phyloP scores from a whole-genome alignment of 805 yeast genomes.

The Metschnikowia arizonensis region DNA sequence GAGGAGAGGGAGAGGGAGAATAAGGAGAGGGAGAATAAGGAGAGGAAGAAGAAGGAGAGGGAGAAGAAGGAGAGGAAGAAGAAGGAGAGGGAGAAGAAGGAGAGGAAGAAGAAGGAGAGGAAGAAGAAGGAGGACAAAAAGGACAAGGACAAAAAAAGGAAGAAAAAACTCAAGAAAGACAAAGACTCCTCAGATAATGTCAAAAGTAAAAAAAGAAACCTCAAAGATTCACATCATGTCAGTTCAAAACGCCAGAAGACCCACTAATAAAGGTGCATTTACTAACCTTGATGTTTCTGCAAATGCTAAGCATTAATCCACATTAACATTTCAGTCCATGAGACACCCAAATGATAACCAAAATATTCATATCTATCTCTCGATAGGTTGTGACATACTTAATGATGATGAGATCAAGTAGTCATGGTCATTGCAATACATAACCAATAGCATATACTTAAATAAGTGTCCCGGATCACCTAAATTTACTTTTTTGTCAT shows the following conservation, averaged over 20 bases:
- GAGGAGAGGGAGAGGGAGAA: constrained; percentile 31
- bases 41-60: constrained; percentile 20
- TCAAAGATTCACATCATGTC: constrained; percentile 6
- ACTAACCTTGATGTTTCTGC: no score
- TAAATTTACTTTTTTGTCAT: neutral
- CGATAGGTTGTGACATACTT: neutral
- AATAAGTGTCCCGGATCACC: neutral
- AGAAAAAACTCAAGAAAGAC: constrained; percentile 13
- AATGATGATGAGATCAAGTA: neutral
- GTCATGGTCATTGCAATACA: neutral
- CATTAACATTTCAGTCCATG: no score
- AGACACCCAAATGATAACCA: no score
- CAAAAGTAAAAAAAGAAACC: constrained; percentile 16
- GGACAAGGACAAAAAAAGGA: constrained; percentile 7
- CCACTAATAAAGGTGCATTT: neutral
- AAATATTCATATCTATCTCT: neutral
- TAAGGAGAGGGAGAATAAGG: constrained; percentile 21
- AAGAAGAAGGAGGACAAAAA: neutral
- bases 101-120: constrained; percentile 9
- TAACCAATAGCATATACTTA: neutral
- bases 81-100: constrained; percentile 21
- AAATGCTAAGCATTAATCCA: no score
- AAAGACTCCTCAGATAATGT: constrained; percentile 19
- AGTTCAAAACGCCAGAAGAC: neutral
- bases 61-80: constrained; percentile 22